Evolutionary conservation across 1,284 basidiomycete genomes (phyloP).

Genomic region (Vanrija sp.): DNA sequence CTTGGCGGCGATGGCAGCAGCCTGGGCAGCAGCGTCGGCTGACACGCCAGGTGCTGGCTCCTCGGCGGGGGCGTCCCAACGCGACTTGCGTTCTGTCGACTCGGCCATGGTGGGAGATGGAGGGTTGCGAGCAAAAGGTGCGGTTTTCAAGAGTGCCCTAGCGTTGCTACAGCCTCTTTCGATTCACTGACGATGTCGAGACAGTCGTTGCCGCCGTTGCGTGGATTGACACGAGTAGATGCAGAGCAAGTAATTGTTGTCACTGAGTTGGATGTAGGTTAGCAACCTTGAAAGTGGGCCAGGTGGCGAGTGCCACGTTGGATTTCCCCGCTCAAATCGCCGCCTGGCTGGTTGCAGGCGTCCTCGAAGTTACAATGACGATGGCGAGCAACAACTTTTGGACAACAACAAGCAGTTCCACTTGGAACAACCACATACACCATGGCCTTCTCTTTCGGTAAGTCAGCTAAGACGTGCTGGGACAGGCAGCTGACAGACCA

Average conservation of each 20-base stretch:
- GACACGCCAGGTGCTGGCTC: constrained; percentile 17
- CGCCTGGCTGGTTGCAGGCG: not conserved
- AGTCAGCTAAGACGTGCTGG: not conserved
- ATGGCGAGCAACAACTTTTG: not conserved
- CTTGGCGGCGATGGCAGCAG: constrained; percentile 73
- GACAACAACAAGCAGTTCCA: constrained; percentile 1
- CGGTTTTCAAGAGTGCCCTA: no score
- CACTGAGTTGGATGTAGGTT: no score
- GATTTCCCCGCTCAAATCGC: not conserved
- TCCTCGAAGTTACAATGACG: not conserved
- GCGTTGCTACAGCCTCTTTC: no score
- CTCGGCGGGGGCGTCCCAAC: constrained; percentile 14
- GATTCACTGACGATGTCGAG: no score
- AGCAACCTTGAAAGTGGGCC: no score
- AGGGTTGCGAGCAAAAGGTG: not conserved
- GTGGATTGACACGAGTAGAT: no score
- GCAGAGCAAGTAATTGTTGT: no score
- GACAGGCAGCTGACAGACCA: constrained; percentile 1
- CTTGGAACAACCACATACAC: not conserved
- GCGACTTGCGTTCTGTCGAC: constrained; percentile 14
- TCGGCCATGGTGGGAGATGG: constrained; percentile 9
- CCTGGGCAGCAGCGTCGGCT: constrained; percentile 44
- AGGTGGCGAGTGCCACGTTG: no score
- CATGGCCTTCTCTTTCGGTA: constrained; percentile 30
- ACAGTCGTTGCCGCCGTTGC: no score